Base-by-base conservation (phyloP, 2,329 filamentous ascomycete species). In the Ophiocordyceps sinensis region DNA sequence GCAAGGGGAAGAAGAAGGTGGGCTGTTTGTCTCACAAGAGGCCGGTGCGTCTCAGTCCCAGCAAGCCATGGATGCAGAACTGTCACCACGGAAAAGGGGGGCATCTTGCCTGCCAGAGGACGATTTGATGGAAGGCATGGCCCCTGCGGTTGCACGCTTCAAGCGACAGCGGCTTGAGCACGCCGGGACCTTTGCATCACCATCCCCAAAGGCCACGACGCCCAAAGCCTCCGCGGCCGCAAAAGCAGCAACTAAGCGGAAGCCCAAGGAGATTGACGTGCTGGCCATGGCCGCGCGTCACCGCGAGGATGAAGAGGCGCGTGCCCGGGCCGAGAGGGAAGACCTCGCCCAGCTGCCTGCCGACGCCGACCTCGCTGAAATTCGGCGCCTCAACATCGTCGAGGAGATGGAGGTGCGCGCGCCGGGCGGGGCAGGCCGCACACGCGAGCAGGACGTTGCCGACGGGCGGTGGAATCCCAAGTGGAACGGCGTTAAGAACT, bases 401-500 rank as follows among this genome's bases (percentile, higher is more conserved):
- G 85, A 91, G 53, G 74, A 82, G 47, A 84, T 94, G 61, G 70
- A 82, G 9, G 56, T 95, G 0, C 71, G 67, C 21, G 42, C 53
- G 46, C 49, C 53, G 52, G 53, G 51, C 40, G 45, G 52, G 41
- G 43, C 48, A 3, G 43, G 49, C 28, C 56, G 49, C 41, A 59
- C 49, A 45, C 48, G 52, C 46, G 75, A 79, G n/a, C 62, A 67
- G 43, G 70, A 73, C 17, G 57, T 69, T 36, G 66, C 62, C 2
- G 65, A 67, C 36, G 68, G 70, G 5, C 71, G 85, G 34, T 95
- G 89, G 88, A 76, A 95, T 49, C 78, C 85, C 1, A 71, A 71
- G 32, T 98, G 91, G 91, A 94, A 95, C 55, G 91, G 89, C 1
- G 73, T 89, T 36, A 89, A 86, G 60, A 96, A 98, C 55, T 98